Conservation (phyloP, 78 protist species). For the Cavenderia fasciculata region DNA sequence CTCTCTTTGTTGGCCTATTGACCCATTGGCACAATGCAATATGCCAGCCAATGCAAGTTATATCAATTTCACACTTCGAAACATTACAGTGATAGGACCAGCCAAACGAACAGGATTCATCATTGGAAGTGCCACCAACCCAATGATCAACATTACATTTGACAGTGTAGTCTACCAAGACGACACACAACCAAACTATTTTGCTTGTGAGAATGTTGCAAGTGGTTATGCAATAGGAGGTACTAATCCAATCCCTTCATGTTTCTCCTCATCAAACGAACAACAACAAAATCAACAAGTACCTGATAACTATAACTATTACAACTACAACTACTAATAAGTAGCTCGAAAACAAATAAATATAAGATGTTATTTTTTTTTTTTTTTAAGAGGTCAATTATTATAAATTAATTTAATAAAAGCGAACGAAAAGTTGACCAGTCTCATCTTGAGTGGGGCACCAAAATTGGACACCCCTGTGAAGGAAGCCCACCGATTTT, state of each 20-base stretch:
- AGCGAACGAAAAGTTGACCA: no score
- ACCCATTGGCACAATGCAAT: slow-evolving; percentile 38
- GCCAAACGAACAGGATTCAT: slow-evolving; percentile 53
- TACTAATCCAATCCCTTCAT: slow-evolving; percentile 60
- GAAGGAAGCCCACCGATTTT: no score
- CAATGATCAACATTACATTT: slow-evolving; percentile 52
- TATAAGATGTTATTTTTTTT: no score
- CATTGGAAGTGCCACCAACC: slow-evolving; percentile 57
- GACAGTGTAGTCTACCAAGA: slow-evolving; percentile 53
- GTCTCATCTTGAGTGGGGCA: no score
- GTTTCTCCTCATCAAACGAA: no score
- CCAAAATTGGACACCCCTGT: no score
- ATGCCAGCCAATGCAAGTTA: slow-evolving; percentile 49
- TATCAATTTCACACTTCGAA: slow-evolving; percentile 59
- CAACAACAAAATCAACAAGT: no score
- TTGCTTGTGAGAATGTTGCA: slow-evolving; percentile 39
- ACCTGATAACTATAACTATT: no score
- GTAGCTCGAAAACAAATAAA: no score
- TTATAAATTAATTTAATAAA: no score
- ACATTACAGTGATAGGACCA: slow-evolving; percentile 29
- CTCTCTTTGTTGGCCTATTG: slow-evolving; percentile 63
- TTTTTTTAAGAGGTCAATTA: no score
- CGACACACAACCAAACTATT: slow-evolving; percentile 40
- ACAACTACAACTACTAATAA: no score
- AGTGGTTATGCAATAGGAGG: slow-evolving; percentile 39